Evolutionary conservation across 2,329 filamentous ascomycete species (phyloP).

Genomic region (Cercospora sp.): DNA sequence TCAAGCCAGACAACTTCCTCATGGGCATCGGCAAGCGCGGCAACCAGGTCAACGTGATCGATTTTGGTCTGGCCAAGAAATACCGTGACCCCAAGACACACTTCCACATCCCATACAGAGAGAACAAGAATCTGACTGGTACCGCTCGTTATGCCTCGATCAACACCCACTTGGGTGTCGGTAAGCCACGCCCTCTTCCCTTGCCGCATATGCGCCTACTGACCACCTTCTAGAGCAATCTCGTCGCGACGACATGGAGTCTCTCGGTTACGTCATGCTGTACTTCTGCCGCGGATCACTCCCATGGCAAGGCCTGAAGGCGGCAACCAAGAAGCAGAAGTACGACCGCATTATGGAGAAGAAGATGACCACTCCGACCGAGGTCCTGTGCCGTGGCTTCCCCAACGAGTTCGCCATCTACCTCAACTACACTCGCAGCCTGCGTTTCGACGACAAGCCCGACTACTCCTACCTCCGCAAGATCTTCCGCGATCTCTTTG

Average conservation of each 20-base stretch:
- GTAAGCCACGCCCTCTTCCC: constrained; percentile 47
- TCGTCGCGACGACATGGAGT: constrained; percentile 99
- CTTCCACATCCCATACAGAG: constrained; percentile 98
- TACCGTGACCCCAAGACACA: constrained; percentile 99
- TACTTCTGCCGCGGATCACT: constrained; percentile 99
- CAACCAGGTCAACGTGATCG: constrained; percentile 99
- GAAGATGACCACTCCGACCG: constrained; percentile 99
- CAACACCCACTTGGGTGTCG: constrained; percentile 96
- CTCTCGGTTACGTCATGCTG: constrained; percentile 97
- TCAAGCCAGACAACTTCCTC: constrained; percentile 99
- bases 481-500: constrained; percentile 99
- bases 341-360: constrained; percentile 99
- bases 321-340: constrained; percentile 86
- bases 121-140: constrained; percentile 99
- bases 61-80: constrained; percentile 99
- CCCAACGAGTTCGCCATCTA: constrained; percentile 99
- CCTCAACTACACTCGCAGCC: constrained; percentile 96
- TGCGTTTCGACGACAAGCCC: constrained; percentile 99
- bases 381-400: constrained; percentile 98
- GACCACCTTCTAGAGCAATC: constrained; percentile 71
- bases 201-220: constrained; percentile 7
- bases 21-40: constrained; percentile 99
- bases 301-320: constrained; percentile 85
- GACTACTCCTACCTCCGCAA: constrained; percentile 99
- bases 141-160: constrained; percentile 98